Base-by-base conservation (phyloP, 1,139 yeast genomes). In the Yamadazyma triangularis region DNA sequence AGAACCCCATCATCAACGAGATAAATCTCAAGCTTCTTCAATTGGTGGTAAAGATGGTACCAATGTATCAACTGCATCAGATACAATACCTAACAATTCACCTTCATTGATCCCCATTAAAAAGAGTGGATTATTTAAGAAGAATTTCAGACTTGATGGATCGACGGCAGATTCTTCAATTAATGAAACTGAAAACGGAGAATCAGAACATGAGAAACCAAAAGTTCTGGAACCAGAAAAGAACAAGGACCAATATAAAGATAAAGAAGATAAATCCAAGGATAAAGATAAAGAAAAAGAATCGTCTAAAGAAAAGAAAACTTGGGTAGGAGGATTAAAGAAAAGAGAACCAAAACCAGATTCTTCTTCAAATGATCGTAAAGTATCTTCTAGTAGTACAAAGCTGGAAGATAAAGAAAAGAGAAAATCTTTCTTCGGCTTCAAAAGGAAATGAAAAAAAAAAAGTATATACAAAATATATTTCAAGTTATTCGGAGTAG, bases 11-110 rank as follows among this genome's bases (percentile, higher is more conserved):
- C n/a, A 11, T 15, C n/a, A n/a, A n/a, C n/a, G n/a, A n/a, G n/a
- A n/a, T n/a, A n/a, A n/a, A n/a, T 85, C 95, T 9, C 88, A 91
- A 51, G 98, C 97, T 0, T 97, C 98, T 2, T 84, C 95, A 4
- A 91, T 91, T 54, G 98, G 98, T 28, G 88, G 86, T 48, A 24
- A 12, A 24, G 25, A 24, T 14, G 8, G 5, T 24, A 14, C 8
- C 8, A 24, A 12, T 14, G 8, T 15, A 24, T 7, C 13, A 24
- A 18, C 15, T 10, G 22, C 29, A 11, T 13, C 23, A 4, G 29
- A 25, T 8, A 14, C 21, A 14, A 30, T 14, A 12, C 4, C 10
- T 20, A 18, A 16, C 10, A 23, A 15, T 20, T 19, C 22, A 11
- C 11, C 24, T 4, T 11, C 26, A 7, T 7, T 14, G 13, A 21